Percentiles rank a stretch among this genome's conserved stretches.
Conservation (phyloP, 495 filamentous ascomycete genomes). For the Xylaria curta region DNA sequence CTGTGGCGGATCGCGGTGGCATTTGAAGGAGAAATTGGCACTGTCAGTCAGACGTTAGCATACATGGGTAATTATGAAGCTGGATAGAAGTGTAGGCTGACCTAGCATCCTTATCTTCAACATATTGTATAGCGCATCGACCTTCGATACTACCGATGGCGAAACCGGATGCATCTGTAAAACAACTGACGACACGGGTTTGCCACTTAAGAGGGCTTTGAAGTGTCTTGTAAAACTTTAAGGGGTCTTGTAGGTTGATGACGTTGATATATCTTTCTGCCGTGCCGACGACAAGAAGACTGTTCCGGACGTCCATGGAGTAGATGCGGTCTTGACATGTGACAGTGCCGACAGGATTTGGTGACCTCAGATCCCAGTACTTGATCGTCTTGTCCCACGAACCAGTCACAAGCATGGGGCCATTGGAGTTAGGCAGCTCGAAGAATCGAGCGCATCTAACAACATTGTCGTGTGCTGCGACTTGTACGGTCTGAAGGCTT, state of each 20-base stretch:
- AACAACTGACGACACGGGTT: constrained; percentile 84
- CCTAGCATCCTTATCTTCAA: constrained; percentile 82
- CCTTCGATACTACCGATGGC: constrained; percentile 90
- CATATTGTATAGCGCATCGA: constrained; percentile 86
- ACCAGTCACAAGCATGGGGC: constrained; percentile 76
- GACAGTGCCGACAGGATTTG: constrained; percentile 65
- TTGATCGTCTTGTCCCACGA: constrained; percentile 92
- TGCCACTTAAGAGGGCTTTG: constrained; percentile 89
- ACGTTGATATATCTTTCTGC: constrained; percentile 91
- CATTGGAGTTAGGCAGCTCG: constrained; percentile 55
- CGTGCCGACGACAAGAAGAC: constrained; percentile 80
- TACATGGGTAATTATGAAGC: neutral
- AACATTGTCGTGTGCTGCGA: constrained; percentile 75
- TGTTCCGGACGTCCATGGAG: constrained; percentile 80
- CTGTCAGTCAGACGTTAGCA: constrained; percentile 40
- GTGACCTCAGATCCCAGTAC: constrained; percentile 83
- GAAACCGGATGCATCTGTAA: constrained; percentile 81
- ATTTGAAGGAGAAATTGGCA: constrained; percentile 92
- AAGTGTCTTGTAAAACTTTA: constrained; percentile 80
- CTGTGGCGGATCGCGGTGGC: constrained; percentile 79
- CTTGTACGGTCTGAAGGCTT: constrained; percentile 61
- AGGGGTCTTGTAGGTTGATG: constrained; percentile 75
- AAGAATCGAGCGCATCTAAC: constrained; percentile 78
- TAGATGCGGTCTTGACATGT: constrained; percentile 83
- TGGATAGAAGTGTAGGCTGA: constrained; percentile 17